Evolutionary conservation across 2,329 filamentous ascomycete species (phyloP), one percentile per base, ranked within the genome.

Genomic region (Colletotrichum liriopes): DNA sequence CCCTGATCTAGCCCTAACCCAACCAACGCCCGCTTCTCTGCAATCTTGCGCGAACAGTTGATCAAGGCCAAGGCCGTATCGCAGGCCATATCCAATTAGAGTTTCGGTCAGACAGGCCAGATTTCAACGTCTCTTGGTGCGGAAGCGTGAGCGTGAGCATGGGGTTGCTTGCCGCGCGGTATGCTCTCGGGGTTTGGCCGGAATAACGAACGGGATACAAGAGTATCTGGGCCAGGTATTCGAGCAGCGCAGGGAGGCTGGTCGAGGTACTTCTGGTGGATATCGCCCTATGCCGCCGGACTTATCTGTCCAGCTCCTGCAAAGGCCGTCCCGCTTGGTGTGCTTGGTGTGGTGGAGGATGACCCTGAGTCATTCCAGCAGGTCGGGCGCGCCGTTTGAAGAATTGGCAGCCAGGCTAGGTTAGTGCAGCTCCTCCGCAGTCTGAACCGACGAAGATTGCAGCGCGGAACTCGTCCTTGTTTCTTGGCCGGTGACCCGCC

Each of bases 371-470:
- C 65, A 72, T 63, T 23, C 65, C 59, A 58, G 37, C 51, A 52
- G 58, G 23, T 60, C 68, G 59, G 69, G 47, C 59, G 45, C 69
- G 65, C 69, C 59, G 65, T 69, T 72, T 64, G 65, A 64, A 63
- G 58, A 69, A 59, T 62, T 72, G 64, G 43, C 65, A 54, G 58
- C 49, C 51, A 60, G 62, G 54, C 47, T 61, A 2, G 26, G 58
- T 47, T 60, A 62, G 65, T 55, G 55, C 65, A 11, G 45, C 32
- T 37, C 52, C 32, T 35, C 54, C 18, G 63, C 32, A 43, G 58
- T n/a, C 65, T 39, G 23, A 18, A 47, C 67, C 29, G 39, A 37
- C 23, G 16, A 49, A 29, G 18, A 39, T 56, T 45, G 41, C 41
- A 43, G 68, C 43, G 56, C 52, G 59, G 52, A 62, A 49, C 51